These are phyloP conservation scores for Ananas comosus DNA, from an alignment of 176 grass and related monocot genomes.

Conservation along the genomic window DNA sequence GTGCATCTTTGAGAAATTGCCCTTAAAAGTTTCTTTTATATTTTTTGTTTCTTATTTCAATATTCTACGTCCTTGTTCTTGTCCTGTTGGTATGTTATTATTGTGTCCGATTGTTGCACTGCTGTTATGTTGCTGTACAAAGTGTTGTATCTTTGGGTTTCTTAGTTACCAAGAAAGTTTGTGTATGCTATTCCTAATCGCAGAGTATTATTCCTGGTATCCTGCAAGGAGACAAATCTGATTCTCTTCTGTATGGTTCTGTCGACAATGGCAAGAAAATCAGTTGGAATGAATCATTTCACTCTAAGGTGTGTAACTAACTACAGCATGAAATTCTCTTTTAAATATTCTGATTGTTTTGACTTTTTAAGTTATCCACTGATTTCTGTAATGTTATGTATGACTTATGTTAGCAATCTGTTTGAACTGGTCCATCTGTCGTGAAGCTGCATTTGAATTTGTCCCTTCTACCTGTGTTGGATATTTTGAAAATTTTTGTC, in stretches of 20 bases:
- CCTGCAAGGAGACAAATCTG: slow-evolving; percentile 97
- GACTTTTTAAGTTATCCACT: neutral
- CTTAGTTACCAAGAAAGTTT: neutral
- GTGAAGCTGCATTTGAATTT: no score
- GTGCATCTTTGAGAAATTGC: slow-evolving; percentile 24
- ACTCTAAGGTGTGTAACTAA: slow-evolving; percentile 58
- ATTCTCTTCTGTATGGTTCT: slow-evolving; percentile 94
- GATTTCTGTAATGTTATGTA: neutral
- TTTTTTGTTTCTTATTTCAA: neutral
- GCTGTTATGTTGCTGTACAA: no score
- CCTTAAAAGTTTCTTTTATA: neutral
- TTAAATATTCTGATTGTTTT: neutral
- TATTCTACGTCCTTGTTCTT: neutral
- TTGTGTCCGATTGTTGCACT: no score
- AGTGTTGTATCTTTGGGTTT: neutral
- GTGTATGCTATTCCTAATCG: slow-evolving; percentile 10
- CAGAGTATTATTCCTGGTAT: slow-evolving; percentile 99
- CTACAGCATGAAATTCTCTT: neutral
- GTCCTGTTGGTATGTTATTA: neutral
- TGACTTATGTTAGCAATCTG: neutral
- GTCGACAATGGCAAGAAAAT: slow-evolving; percentile 99
- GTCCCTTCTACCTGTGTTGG: no score
- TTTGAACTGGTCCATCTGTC: no score
- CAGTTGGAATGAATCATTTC: slow-evolving; percentile 91
- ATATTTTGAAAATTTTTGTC: no score